phyloP scores from a whole-genome alignment of 2,329 filamentous ascomycete species.

The Zymoseptoria passerinii region DNA sequence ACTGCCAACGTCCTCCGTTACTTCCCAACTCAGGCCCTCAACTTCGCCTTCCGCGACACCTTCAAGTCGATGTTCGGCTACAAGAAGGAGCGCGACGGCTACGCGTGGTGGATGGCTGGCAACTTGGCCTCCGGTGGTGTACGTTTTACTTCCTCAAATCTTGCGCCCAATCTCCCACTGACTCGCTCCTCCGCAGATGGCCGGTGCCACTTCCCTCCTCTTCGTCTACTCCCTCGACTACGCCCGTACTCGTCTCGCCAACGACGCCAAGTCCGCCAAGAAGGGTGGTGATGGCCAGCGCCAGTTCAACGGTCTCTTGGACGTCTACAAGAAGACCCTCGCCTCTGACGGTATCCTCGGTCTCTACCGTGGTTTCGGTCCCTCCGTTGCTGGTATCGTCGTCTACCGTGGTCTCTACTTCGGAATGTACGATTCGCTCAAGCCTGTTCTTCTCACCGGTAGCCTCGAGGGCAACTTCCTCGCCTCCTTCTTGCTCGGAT shows the following conservation, averaged over 20 bases:
- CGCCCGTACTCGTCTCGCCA: slow-evolving; percentile 99
- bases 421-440: slow-evolving; percentile 99
- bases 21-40: slow-evolving; percentile 99
- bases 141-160: slow-evolving; percentile 41
- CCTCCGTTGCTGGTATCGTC: slow-evolving; percentile 96
- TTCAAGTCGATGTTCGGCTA: slow-evolving; percentile 99
- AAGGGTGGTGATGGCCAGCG: slow-evolving; percentile 96
- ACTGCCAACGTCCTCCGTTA: slow-evolving; percentile 99
- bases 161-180: slow-evolving; percentile 1
- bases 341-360: slow-evolving; percentile 96
- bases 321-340: slow-evolving; percentile 99
- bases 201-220: slow-evolving; percentile 98
- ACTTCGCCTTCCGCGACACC: slow-evolving; percentile 99
- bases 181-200: slow-evolving; percentile 50
- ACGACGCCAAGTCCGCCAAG: slow-evolving; percentile 99
- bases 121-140: slow-evolving; percentile 99
- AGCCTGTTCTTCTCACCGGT: slow-evolving; percentile 93
- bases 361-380: slow-evolving; percentile 99
- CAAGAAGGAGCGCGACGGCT: slow-evolving; percentile 99
- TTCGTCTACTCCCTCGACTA: slow-evolving; percentile 99
- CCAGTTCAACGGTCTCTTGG: slow-evolving; percentile 99
- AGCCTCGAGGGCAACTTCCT: slow-evolving; percentile 96
- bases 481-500: slow-evolving; percentile 96
- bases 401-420: slow-evolving; percentile 99
- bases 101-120: slow-evolving; percentile 97